A percentile compares a stretch with the other conserved stretches of the same genome.
These are phyloP conservation scores for Pseudoscleropodium purum DNA, from an alignment of 225 moss, liverwort and hornwort genomes.

Conservation along the genomic window DNA sequence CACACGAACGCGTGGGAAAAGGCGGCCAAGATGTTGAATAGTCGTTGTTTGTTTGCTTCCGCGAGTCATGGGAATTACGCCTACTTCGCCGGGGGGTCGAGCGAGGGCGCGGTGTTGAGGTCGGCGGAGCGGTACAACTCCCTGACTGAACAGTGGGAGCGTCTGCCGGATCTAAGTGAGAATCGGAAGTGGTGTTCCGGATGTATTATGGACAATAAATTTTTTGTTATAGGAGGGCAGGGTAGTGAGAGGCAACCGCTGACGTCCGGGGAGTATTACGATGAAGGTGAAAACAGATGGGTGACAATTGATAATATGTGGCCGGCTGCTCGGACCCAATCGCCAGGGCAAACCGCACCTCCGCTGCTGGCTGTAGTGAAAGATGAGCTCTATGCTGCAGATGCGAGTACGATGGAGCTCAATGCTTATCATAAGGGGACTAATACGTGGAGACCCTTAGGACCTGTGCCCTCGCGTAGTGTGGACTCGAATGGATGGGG, in stretches of 20 bases:
- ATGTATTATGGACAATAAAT: constrained; percentile 81
- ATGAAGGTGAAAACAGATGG: constrained; percentile 54
- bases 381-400: constrained; percentile 60
- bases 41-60: constrained; percentile 79
- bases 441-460: constrained; percentile 50
- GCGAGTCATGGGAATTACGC: constrained; percentile 71
- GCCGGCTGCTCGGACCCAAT: constrained; percentile 37
- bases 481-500: constrained; percentile 71
- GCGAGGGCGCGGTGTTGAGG: constrained; percentile 22
- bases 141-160: constrained; percentile 50
- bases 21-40: constrained; percentile 61
- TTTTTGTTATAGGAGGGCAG: constrained; percentile 70
- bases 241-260: constrained; percentile 15
- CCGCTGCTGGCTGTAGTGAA: constrained; percentile 72
- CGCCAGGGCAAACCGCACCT: constrained; percentile 46
- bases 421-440: constrained; percentile 55
- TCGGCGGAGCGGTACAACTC: constrained; percentile 76
- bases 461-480: constrained; percentile 51
- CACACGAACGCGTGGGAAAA: constrained; percentile 53
- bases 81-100: constrained; percentile 76
- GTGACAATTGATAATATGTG: constrained; percentile 71
- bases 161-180: constrained; percentile 55
- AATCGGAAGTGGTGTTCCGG: constrained; percentile 78
- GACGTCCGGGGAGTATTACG: constrained; percentile 76
- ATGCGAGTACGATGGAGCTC: constrained; percentile 60